Conservation (phyloP, 441 rosid genomes). For the Melastoma candidum region DNA sequence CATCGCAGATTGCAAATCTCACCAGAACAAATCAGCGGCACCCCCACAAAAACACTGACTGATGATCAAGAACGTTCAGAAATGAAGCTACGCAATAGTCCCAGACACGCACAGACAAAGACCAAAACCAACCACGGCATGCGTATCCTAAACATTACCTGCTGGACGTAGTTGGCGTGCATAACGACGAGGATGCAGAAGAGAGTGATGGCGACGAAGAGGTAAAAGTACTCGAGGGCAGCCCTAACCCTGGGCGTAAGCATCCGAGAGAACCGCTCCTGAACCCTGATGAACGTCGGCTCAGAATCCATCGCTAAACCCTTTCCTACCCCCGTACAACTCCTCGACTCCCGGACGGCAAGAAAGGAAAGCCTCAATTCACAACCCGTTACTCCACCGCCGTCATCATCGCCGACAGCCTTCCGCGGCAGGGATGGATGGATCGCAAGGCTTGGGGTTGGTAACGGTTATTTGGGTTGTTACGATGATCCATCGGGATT, state of each 20-base stretch:
- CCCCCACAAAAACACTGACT: no score
- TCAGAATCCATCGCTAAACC: constrained; percentile 67
- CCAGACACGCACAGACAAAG: background rate
- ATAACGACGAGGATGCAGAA: constrained; percentile 87
- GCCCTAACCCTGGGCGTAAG: constrained; percentile 72
- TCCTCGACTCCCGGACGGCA: no score
- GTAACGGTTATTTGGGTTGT: no score
- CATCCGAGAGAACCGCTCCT: constrained; percentile 89
- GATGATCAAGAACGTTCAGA: background rate
- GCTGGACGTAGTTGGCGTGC: constrained; percentile 99
- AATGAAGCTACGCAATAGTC: background rate
- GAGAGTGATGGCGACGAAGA: constrained; percentile 68
- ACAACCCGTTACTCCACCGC: no score
- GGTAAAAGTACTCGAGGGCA: constrained; percentile 70
- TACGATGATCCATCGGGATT: no score
- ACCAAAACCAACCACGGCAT: background rate
- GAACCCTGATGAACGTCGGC: constrained; percentile 89
- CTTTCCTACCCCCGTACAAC: no score
- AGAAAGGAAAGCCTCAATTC: no score
- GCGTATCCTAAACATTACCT: constrained; percentile 29
- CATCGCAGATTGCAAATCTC: no score
- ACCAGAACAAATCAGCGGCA: no score
- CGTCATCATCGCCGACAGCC: no score
- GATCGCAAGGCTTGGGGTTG: no score
- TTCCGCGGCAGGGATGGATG: no score